Evolutionary conservation across 192 early-diverging fungal species (phyloP).

Genomic region (Rhizophagus clarus): DNA sequence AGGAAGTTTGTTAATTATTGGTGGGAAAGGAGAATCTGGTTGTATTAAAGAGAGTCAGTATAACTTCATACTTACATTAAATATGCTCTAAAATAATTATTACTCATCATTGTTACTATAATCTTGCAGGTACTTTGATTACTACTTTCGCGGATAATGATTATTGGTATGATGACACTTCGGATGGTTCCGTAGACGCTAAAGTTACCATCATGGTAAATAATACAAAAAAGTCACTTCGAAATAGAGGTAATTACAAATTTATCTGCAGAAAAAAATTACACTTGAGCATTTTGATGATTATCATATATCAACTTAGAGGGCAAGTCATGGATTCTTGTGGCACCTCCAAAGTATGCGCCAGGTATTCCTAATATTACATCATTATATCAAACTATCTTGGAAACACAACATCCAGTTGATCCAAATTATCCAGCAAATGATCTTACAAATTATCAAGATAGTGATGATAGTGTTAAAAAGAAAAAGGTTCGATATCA

Average conservation of each 20-base stretch:
- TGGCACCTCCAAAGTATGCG: conserved; percentile 28
- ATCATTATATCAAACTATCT: conserved; percentile 24
- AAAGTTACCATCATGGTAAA: background rate
- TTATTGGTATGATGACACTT: conserved; percentile 32
- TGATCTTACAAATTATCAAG: background rate
- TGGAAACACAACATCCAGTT: conserved; percentile 16
- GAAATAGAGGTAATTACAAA: background rate
- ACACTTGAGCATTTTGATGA: too few relatives aligned
- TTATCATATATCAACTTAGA: background rate
- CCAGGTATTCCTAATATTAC: conserved; percentile 24
- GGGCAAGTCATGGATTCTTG: conserved; percentile 27
- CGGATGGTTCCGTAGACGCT: conserved; percentile 18
- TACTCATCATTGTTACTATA: background rate
- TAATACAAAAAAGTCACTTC: too few relatives aligned
- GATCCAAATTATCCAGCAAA: conserved; percentile 9
- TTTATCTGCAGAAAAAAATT: background rate
- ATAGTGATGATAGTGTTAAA: background rate
- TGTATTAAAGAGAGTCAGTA: conserved; percentile 10
- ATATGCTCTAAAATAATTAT: conserved; percentile 5
- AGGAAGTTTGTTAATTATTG: conserved; percentile 27
- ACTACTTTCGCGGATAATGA: conserved; percentile 23
- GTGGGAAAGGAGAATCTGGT: conserved; percentile 28
- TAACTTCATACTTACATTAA: background rate
- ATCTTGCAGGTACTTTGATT: background rate
- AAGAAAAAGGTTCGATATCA: too few relatives aligned